These are phyloP conservation scores for Ogataea trehaloabstinens DNA, from an alignment of 805 yeast species.

Conservation along the genomic window DNA sequence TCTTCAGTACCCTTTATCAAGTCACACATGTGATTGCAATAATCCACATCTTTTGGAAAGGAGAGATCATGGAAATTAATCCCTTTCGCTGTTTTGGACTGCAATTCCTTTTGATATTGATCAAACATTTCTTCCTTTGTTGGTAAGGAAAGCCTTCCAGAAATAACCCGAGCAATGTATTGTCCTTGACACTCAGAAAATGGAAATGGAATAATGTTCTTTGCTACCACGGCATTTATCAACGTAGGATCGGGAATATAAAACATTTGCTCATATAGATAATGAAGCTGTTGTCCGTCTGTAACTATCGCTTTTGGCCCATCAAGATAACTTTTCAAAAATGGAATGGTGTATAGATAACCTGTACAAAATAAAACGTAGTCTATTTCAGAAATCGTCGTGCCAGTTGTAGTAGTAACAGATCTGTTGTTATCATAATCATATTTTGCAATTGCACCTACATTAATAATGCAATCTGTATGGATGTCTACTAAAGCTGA, in stretches of 20 bases:
- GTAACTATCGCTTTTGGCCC: constrained; percentile 27
- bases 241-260: constrained; percentile 46
- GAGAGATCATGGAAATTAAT: constrained; percentile 50
- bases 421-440: constrained; percentile 28
- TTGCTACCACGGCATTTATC: constrained; percentile 40
- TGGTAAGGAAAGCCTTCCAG: constrained; percentile 45
- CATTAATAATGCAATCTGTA: constrained; percentile 23
- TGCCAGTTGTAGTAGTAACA: constrained; percentile 50
- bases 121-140: constrained; percentile 33
- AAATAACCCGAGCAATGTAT: constrained; percentile 38
- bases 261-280: constrained; percentile 45
- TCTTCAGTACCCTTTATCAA: constrained; percentile 35
- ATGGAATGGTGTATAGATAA: constrained; percentile 65
- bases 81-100: constrained; percentile 46
- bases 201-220: constrained; percentile 50
- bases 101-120: constrained; percentile 33
- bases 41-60: constrained; percentile 59
- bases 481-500: constrained; percentile 30
- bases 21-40: constrained; percentile 45
- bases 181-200: constrained; percentile 49
- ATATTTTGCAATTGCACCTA: constrained; percentile 26
- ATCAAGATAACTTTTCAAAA: constrained; percentile 38
- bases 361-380: constrained; percentile 72
- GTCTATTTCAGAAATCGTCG: constrained; percentile 47
- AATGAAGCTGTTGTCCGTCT: constrained; percentile 38